Percentiles rank a stretch among this genome's conserved stretches.
phyloP scores from a whole-genome alignment of 1,139 yeast genomes.

The Yamadazyma atlantica region DNA sequence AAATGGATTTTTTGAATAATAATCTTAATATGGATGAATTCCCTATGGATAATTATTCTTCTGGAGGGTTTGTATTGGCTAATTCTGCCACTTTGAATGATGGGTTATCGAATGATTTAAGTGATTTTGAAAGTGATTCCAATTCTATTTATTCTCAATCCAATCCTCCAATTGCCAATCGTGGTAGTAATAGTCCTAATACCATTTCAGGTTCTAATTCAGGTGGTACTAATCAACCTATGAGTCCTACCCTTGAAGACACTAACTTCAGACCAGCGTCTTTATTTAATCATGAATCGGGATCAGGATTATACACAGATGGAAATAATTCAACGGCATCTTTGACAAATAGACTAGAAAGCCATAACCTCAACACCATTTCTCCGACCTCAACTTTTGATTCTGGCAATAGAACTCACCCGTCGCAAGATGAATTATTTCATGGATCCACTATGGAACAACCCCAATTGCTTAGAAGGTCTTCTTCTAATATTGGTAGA shows the following conservation, averaged over 20 bases:
- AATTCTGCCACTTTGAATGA: slow-evolving; percentile 19
- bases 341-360: slow-evolving; percentile 29
- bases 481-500: slow-evolving; percentile 11
- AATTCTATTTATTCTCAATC: slow-evolving; percentile 18
- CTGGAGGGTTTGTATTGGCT: slow-evolving; percentile 23
- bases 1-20: neutral
- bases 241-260: slow-evolving; percentile 12
- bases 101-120: slow-evolving; percentile 17
- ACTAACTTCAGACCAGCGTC: slow-evolving; percentile 11
- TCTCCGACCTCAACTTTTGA: slow-evolving; percentile 15
- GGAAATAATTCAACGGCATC: slow-evolving; percentile 21
- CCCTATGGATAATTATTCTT: slow-evolving; percentile 17
- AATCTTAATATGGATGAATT: slow-evolving; percentile 3
- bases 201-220: slow-evolving; percentile 4
- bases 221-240: slow-evolving; percentile 4
- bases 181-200: slow-evolving; percentile 1
- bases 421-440: neutral
- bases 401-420: slow-evolving; percentile 9
- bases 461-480: slow-evolving; percentile 11
- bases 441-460: slow-evolving; percentile 3
- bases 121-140: slow-evolving; percentile 26
- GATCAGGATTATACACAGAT: neutral
- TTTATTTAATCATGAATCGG: slow-evolving; percentile 9
- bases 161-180: slow-evolving; percentile 7
- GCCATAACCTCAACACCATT: slow-evolving; percentile 23